Percentiles rank a stretch among this genome's conserved stretches.
Evolutionary conservation across 441 rosid genomes (phyloP).

Genomic region (Breynia disticha): DNA sequence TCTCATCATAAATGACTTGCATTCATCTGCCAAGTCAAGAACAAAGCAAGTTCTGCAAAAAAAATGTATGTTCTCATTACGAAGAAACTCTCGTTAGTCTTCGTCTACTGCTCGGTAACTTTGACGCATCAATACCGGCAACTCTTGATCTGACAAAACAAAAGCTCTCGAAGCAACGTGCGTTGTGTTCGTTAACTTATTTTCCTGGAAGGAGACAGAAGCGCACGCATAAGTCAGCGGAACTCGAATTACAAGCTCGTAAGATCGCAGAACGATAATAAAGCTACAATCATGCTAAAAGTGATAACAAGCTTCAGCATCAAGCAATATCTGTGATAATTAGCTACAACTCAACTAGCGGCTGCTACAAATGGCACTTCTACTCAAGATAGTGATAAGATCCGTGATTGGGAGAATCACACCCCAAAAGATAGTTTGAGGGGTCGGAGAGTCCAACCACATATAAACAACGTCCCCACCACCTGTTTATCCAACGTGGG

Average conservation of each 20-base stretch:
- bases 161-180: conserved; percentile 2
- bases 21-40: conserved; percentile 5
- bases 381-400: too few species aligned
- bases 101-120: background rate
- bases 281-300: background rate
- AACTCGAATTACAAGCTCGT: background rate
- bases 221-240: conserved; percentile 2
- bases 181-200: conserved; percentile 9
- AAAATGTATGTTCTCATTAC: conserved; percentile 9
- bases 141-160: conserved; percentile 4
- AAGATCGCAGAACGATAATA: background rate
- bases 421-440: too few species aligned
- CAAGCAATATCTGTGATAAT: too few species aligned
- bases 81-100: conserved; percentile 9
- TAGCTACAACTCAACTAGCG: too few species aligned
- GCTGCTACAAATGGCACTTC: too few species aligned
- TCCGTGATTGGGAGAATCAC: too few species aligned
- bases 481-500: too few species aligned
- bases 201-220: background rate
- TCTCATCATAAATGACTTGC: background rate
- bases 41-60: conserved; percentile 5
- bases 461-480: too few species aligned
- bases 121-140: conserved; percentile 2
- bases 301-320: too few species aligned
- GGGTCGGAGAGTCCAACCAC: too few species aligned